Base-by-base conservation (phyloP, 495 filamentous ascomycete species). In the Aspergillus leporis region DNA sequence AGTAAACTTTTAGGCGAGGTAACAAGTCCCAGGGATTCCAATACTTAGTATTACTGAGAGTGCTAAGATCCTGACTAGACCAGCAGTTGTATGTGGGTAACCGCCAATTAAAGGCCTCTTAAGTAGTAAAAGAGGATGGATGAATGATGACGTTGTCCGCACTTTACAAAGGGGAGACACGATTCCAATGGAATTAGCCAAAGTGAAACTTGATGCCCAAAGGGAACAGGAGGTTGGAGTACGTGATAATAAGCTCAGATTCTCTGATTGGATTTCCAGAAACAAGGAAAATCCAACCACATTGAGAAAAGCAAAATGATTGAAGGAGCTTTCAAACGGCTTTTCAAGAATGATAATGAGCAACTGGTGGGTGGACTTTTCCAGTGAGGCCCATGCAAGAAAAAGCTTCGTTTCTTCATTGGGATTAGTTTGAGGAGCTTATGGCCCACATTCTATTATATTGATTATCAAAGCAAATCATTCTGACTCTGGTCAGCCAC, bases 71-170 rank as follows among this genome's bases (percentile, higher is more conserved):
- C 28, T 47, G 23, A 21, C 45, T 47, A 9, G 16, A n/a, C n/a
- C n/a, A n/a, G n/a, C n/a, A n/a, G n/a, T n/a, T n/a, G n/a, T n/a
- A n/a, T n/a, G n/a, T n/a, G n/a, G n/a, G n/a, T n/a, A n/a, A n/a
- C n/a, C n/a, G n/a, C n/a, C n/a, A n/a, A n/a, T n/a, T n/a, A n/a
- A n/a, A n/a, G n/a, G n/a, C n/a, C n/a, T n/a, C n/a, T n/a, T n/a
- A n/a, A n/a, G n/a, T n/a, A n/a, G n/a, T n/a, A n/a, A n/a, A n/a
- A n/a, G n/a, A n/a, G n/a, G n/a, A 8, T 48, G 46, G 46, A 5
- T 25, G 46, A 51, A 51, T 51, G 48, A 31, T 51, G 48, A 51
- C 48, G 48, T 51, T 51, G 48, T 40, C 36, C 36, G 10, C 36
- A n/a, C 16, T 2, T 12, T 40, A 13, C 16, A 28, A 28, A 3